phyloP scores from a whole-genome alignment of 306 rosid genomes.

The Abrus pulchellus region DNA sequence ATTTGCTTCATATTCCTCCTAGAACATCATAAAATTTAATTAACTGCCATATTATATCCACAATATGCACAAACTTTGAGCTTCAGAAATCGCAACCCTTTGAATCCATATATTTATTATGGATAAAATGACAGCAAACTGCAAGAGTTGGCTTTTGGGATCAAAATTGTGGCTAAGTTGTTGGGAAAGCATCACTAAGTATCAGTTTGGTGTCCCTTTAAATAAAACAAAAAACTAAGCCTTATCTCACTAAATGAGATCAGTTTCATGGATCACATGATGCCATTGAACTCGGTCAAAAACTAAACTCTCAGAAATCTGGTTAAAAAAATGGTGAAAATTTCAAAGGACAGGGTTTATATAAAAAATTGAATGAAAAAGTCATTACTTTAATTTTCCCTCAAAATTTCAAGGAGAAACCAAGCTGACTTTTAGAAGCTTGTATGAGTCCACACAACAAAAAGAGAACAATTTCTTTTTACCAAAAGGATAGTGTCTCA shows the following conservation, averaged over 20 bases:
- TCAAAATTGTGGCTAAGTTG: slow-evolving; percentile 8
- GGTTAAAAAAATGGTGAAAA: background rate
- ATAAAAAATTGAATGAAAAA: background rate
- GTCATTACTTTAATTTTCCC: background rate
- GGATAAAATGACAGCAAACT: background rate
- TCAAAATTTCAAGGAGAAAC: slow-evolving; percentile 2
- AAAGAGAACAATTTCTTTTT: background rate
- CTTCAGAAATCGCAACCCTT: background rate
- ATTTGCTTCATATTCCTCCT: background rate
- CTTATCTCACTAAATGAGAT: too few species aligned
- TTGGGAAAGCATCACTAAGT: background rate
- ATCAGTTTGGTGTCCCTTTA: background rate
- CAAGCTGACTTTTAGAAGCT: background rate
- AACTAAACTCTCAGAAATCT: too few species aligned
- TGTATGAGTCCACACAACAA: background rate
- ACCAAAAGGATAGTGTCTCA: background rate
- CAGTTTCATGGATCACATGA: too few species aligned
- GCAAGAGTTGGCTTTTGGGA: background rate
- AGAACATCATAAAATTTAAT: background rate
- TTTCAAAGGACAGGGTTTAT: background rate
- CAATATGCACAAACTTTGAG: background rate
- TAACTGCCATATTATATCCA: background rate
- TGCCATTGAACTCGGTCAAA: too few species aligned
- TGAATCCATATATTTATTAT: background rate
- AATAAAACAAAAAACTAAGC: background rate